Percentiles rank a stretch among this genome's conserved stretches.
Evolutionary conservation across 306 rosid genomes (phyloP).

Genomic region (Benincasa hispida): DNA sequence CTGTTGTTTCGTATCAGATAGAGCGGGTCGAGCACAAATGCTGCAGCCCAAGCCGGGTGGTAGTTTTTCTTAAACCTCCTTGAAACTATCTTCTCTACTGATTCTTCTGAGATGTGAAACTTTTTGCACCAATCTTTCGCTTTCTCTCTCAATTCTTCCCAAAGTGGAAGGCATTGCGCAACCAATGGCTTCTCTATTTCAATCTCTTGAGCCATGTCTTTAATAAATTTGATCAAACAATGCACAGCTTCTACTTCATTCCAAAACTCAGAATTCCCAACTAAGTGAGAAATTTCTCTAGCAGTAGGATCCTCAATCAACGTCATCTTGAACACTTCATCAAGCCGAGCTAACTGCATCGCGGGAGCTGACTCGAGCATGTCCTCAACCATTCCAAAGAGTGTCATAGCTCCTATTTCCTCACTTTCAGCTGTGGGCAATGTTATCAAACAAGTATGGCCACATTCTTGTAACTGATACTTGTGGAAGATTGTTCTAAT

Average conservation of each 20-base stretch:
- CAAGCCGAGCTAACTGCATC: conserved; percentile 32
- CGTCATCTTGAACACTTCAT: conserved; percentile 36
- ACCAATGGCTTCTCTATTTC: conserved; percentile 66
- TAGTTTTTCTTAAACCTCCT: conserved; percentile 41
- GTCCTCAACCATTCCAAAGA: conserved; percentile 43
- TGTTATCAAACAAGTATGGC: conserved; percentile 43
- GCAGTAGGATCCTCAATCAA: conserved; percentile 50
- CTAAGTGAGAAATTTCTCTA: conserved; percentile 43
- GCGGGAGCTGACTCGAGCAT: conserved; percentile 37
- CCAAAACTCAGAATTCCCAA: conserved; percentile 54
- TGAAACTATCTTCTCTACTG: conserved; percentile 33
- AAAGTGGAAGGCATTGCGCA: conserved; percentile 71
- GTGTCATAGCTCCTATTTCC: conserved; percentile 21
- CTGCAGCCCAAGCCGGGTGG: conserved; percentile 69
- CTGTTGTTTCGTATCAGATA: conserved; percentile 36
- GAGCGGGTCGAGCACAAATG: conserved; percentile 50
- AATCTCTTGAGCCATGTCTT: conserved; percentile 63
- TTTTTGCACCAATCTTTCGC: conserved; percentile 57
- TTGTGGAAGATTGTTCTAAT: conserved; percentile 48
- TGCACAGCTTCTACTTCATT: conserved; percentile 55
- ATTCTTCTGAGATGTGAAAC: conserved; percentile 31
- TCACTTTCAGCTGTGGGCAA: conserved; percentile 21
- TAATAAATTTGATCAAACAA: conserved; percentile 43
- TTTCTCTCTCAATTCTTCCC: conserved; percentile 58
- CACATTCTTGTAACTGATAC: conserved; percentile 60